phyloP scores from a whole-genome alignment of 2,329 filamentous ascomycete genomes.

The Xylariaceae sp. region DNA sequence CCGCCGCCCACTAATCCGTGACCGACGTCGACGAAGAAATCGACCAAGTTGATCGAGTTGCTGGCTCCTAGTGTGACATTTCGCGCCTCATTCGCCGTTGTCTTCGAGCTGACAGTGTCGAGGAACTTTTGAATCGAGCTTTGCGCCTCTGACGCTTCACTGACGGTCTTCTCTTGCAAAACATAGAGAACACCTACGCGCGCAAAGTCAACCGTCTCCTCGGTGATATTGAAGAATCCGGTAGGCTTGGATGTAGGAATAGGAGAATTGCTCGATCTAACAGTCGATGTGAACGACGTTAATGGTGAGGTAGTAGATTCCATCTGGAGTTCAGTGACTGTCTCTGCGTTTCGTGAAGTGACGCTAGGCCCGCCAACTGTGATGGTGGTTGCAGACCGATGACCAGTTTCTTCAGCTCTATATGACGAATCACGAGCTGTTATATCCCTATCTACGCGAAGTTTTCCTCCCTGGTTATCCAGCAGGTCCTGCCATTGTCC shows the following conservation, averaged over 20 bases:
- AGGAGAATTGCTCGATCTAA: conserved; percentile 15
- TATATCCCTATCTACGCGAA: conserved; percentile 22
- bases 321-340: conserved; percentile 15
- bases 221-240: conserved; percentile 44
- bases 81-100: conserved; percentile 34
- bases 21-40: conserved; percentile 39
- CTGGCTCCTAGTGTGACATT: conserved; percentile 40
- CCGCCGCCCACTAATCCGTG: conserved; percentile 23
- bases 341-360: conserved; percentile 24
- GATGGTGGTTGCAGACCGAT: conserved; percentile 31
- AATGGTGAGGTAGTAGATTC: conserved; percentile 22
- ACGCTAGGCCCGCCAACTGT: conserved; percentile 16
- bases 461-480: conserved; percentile 27
- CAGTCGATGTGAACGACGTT: conserved; percentile 19
- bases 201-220: conserved; percentile 58
- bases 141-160: conserved; percentile 51
- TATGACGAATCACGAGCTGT: conserved; percentile 24
- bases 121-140: conserved; percentile 52
- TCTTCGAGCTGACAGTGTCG: conserved; percentile 33
- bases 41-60: conserved; percentile 48
- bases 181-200: conserved; percentile 58
- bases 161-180: conserved; percentile 49
- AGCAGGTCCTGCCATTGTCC: conserved; percentile 42
- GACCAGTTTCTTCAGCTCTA: conserved; percentile 28
- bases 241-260: conserved; percentile 27